Percentiles rank a stretch among this genome's conserved stretches.
These are phyloP conservation scores for Penicillium olsonii DNA, from an alignment of 2,329 filamentous ascomycete genomes.

Conservation along the genomic window DNA sequence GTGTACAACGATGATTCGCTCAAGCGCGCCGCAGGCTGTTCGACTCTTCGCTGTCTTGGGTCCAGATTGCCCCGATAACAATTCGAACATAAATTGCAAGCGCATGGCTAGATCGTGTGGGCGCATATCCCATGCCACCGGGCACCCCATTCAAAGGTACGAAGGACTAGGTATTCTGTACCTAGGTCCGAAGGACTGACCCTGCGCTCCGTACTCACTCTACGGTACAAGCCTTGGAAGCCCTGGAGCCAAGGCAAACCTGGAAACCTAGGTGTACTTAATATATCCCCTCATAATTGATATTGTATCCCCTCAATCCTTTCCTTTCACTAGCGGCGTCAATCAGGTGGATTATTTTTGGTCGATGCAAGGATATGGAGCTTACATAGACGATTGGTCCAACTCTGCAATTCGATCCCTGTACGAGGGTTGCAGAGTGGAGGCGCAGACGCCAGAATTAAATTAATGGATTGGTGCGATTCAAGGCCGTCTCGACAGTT, in stretches of 20 bases:
- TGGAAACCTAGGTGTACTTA: not conserved
- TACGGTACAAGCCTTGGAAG: too few relatives aligned
- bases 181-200: not conserved
- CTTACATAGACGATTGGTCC: constrained; percentile 22
- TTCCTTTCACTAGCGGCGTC: not conserved
- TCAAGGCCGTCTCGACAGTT: constrained; percentile 2
- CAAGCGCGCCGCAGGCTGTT: constrained; percentile 20
- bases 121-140: not conserved
- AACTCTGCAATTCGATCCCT: constrained; percentile 7
- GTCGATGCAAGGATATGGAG: constrained; percentile 24
- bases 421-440: constrained; percentile 1
- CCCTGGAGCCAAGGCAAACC: too few relatives aligned
- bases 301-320: not conserved
- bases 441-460: constrained; percentile 1
- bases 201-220: too few relatives aligned
- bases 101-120: not conserved
- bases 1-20: constrained; percentile 31
- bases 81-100: not conserved
- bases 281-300: not conserved
- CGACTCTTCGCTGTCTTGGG: constrained; percentile 15
- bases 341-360: not conserved
- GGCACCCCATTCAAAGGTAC: not conserved
- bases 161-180: too few relatives aligned
- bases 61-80: constrained; percentile 16
- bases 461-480: constrained; percentile 2